Percentiles rank a stretch among this genome's conserved stretches.
Evolutionary conservation across 805 yeast species (phyloP).

Genomic region (Saccharomycopsis sp.): DNA sequence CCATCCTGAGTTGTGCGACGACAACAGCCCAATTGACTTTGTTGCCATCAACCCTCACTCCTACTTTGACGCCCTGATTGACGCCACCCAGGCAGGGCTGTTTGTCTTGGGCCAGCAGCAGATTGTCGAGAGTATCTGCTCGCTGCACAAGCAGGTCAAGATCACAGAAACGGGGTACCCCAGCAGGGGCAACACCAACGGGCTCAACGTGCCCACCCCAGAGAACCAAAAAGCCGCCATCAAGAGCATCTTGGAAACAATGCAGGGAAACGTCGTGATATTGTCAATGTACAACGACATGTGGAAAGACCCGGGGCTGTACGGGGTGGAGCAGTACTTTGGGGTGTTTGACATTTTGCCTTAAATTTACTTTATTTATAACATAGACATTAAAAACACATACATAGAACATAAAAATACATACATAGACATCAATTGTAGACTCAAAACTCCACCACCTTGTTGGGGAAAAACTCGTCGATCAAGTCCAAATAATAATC

Average conservation of each 20-base stretch:
- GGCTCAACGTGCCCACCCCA: slow-evolving; percentile 59
- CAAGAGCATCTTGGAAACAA: slow-evolving; percentile 45
- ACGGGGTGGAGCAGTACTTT: slow-evolving; percentile 80
- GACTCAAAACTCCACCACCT: slow-evolving; percentile 43
- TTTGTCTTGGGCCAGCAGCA: slow-evolving; percentile 58
- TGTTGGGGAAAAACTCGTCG: slow-evolving; percentile 56
- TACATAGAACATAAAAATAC: neutral
- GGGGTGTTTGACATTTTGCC: slow-evolving; percentile 44
- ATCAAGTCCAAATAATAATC: slow-evolving; percentile 54
- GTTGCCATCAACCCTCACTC: slow-evolving; percentile 85
- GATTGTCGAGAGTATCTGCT: slow-evolving; percentile 48
- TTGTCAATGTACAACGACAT: slow-evolving; percentile 74
- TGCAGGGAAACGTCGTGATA: slow-evolving; percentile 56
- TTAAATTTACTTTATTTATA: slow-evolving; percentile 7
- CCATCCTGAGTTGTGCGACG: slow-evolving; percentile 60
- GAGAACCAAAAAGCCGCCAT: slow-evolving; percentile 70
- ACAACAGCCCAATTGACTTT: slow-evolving; percentile 63
- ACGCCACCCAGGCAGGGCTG: slow-evolving; percentile 61
- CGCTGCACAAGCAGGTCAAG: slow-evolving; percentile 40
- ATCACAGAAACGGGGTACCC: slow-evolving; percentile 92
- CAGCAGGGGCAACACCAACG: slow-evolving; percentile 59
- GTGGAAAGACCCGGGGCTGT: slow-evolving; percentile 82
- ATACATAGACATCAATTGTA: neutral
- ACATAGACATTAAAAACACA: neutral
- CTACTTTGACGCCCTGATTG: slow-evolving; percentile 57